Percentiles rank a stretch among this genome's conserved stretches.
Evolutionary conservation across 2,329 filamentous ascomycete species (phyloP).

Genomic region (Trichoderma oligosporum): DNA sequence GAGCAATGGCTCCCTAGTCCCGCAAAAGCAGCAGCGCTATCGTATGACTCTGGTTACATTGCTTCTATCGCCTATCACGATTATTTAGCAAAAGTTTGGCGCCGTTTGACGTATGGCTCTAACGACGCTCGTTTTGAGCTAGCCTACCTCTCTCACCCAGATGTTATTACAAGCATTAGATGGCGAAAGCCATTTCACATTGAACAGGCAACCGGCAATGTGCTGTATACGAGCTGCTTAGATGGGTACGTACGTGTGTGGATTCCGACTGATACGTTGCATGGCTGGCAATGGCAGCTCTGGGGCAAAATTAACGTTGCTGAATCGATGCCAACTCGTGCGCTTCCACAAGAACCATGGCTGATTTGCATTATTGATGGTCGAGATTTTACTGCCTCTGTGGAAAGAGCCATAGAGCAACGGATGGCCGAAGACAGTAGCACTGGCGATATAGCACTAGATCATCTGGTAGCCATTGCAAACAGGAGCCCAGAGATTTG

Average conservation of each 20-base stretch:
- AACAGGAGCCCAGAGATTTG: slow-evolving; percentile 85
- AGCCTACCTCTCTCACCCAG: slow-evolving; percentile 81
- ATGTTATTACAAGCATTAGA: slow-evolving; percentile 73
- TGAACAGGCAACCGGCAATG: slow-evolving; percentile 77
- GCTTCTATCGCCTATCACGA: slow-evolving; percentile 77
- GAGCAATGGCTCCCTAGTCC: slow-evolving; percentile 68
- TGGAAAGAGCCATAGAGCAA: slow-evolving; percentile 68
- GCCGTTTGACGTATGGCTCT: slow-evolving; percentile 75
- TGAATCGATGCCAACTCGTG: slow-evolving; percentile 58
- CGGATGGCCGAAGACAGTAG: slow-evolving; percentile 52
- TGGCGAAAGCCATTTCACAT: slow-evolving; percentile 78
- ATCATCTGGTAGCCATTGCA: slow-evolving; percentile 81
- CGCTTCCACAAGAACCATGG: slow-evolving; percentile 24
- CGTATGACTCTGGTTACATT: slow-evolving; percentile 82
- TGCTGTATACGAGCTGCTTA: slow-evolving; percentile 82
- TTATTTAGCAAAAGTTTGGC: slow-evolving; percentile 87
- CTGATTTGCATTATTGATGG: slow-evolving; percentile 76
- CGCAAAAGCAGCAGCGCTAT: slow-evolving; percentile 71
- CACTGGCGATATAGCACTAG: slow-evolving; percentile 67
- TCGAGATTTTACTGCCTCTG: slow-evolving; percentile 71
- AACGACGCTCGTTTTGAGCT: slow-evolving; percentile 87
- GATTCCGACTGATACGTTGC: slow-evolving; percentile 70
- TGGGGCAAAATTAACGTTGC: slow-evolving; percentile 78
- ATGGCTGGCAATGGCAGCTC: slow-evolving; percentile 68
- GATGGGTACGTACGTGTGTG: slow-evolving; percentile 81